These are phyloP conservation scores for Takashimella koratensis DNA, from an alignment of 1,284 basidiomycete genomes.

Conservation along the genomic window DNA sequence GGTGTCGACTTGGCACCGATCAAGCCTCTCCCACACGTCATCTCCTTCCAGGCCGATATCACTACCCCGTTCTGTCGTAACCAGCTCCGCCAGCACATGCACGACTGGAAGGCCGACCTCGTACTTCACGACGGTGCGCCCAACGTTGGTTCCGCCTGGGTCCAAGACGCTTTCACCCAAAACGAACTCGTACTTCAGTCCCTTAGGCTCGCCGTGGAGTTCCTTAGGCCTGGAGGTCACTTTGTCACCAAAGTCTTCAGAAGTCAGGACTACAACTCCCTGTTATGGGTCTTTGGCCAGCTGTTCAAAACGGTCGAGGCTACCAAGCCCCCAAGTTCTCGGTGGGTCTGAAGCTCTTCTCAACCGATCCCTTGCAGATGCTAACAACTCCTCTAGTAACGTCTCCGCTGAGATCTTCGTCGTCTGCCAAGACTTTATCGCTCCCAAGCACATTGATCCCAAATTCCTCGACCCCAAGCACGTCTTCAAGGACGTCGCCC, in stretches of 20 bases:
- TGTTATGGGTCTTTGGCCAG: conserved; percentile 98
- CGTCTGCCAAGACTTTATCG: conserved; percentile 91
- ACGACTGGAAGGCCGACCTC: conserved; percentile 99
- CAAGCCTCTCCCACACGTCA: conserved; percentile 88
- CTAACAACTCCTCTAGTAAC: conserved; percentile 59
- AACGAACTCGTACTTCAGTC: conserved; percentile 95
- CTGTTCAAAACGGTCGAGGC: conserved; percentile 96
- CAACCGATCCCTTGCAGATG: not conserved
- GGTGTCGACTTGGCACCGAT: conserved; percentile 98
- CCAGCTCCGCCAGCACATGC: conserved; percentile 80
- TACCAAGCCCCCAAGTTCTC: conserved; percentile 96
- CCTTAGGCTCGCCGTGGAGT: conserved; percentile 94
- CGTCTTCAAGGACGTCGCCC: conserved; percentile 87
- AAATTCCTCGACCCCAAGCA: conserved; percentile 97
- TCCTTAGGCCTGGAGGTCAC: conserved; percentile 86
- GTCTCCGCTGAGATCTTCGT: conserved; percentile 99
- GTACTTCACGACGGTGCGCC: conserved; percentile 99
- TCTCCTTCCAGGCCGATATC: conserved; percentile 92
- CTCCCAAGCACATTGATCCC: conserved; percentile 93
- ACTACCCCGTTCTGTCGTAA: conserved; percentile 89
- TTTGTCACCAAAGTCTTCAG: conserved; percentile 99
- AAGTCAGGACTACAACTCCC: conserved; percentile 96
- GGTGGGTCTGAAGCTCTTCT: conserved; percentile 54
- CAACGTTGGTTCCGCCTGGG: conserved; percentile 99
- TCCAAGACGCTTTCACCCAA: conserved; percentile 97